These are phyloP conservation scores for Amyloporia xantha DNA, from an alignment of 768 basidiomycete species.

Conservation along the genomic window DNA sequence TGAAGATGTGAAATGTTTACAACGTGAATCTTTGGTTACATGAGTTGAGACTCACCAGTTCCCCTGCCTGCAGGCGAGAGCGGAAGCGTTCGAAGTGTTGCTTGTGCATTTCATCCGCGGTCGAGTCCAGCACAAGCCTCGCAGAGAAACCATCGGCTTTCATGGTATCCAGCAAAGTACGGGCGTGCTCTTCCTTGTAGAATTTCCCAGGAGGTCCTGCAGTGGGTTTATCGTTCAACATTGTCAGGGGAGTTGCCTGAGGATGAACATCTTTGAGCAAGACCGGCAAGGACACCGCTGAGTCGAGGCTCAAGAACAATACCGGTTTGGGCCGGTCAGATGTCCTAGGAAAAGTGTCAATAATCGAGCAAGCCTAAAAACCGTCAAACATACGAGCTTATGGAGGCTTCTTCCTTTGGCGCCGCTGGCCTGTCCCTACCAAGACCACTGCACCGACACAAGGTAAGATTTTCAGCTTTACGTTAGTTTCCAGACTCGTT, in stretches of 20 bases:
- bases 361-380: not conserved
- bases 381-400: not conserved
- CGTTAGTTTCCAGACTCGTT: too few relatives aligned
- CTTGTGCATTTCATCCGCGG: constrained; percentile 37
- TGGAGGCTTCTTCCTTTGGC: not conserved
- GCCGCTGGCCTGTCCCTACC: not conserved
- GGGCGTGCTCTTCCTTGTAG: constrained; percentile 41
- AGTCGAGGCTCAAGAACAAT: constrained; percentile 40
- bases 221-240: constrained; percentile 25
- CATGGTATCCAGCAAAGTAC: constrained; percentile 46
- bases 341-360: not conserved
- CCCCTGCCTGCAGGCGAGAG: constrained; percentile 42
- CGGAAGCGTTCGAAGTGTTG: constrained; percentile 43
- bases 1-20: constrained; percentile 19
- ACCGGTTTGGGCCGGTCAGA: not conserved
- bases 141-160: constrained; percentile 46
- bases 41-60: constrained; percentile 36
- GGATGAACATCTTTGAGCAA: constrained; percentile 35
- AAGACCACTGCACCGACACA: too few relatives aligned
- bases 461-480: too few relatives aligned
- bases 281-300: constrained; percentile 44
- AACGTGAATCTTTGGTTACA: not conserved
- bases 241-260: constrained; percentile 29
- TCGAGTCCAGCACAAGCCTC: constrained; percentile 32
- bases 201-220: constrained; percentile 54